Percentiles rank a stretch among this genome's conserved stretches.
Conservation (phyloP, 2,329 filamentous ascomycete species). For the Diaporthe ilicicola region DNA sequence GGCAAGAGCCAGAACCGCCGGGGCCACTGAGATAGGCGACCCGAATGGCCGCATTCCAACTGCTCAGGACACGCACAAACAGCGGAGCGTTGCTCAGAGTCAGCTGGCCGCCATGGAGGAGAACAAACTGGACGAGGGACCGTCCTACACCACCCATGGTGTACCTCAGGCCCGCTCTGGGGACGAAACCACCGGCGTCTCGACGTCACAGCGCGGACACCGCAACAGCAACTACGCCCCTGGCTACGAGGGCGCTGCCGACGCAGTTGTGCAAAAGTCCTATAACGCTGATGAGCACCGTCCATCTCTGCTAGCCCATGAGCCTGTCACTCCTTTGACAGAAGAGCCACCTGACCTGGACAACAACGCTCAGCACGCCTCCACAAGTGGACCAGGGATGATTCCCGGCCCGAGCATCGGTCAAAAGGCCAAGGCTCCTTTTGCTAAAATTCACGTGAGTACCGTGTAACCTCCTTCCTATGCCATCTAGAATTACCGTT, state of each 20-base stretch:
- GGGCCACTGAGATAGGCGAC: conserved; percentile 14
- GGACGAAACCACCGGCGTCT: background rate
- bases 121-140: background rate
- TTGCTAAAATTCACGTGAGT: conserved; percentile 15
- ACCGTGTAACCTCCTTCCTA: background rate
- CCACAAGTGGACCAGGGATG: background rate
- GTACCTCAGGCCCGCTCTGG: background rate
- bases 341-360: conserved; percentile 14
- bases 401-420: background rate
- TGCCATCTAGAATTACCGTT: background rate
- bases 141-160: background rate
- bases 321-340: conserved; percentile 4
- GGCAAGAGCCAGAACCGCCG: background rate
- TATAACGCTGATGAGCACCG: conserved; percentile 5
- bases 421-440: background rate
- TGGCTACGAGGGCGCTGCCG: conserved; percentile 15
- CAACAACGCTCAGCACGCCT: background rate
- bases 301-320: conserved; percentile 6
- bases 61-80: background rate
- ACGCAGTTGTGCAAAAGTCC: background rate
- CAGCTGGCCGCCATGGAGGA: background rate
- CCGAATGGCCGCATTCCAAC: conserved; percentile 21
- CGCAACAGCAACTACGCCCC: conserved; percentile 23
- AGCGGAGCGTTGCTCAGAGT: background rate
- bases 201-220: conserved; percentile 1